phyloP scores from a whole-genome alignment of 345 rosid species.

The Populus nigra region DNA sequence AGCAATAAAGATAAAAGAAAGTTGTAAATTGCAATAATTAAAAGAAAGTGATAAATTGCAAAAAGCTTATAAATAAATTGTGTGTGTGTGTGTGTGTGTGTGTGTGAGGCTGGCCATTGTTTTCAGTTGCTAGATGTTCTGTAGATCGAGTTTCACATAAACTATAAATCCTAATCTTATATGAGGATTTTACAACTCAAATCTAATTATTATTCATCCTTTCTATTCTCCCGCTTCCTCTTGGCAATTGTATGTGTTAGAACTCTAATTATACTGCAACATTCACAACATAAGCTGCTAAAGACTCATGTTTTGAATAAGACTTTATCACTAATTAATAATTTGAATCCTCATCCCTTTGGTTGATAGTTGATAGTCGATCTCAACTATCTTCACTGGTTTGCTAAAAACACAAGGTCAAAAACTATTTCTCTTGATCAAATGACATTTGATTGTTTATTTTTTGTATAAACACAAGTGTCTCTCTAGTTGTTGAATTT shows the following conservation, averaged over 20 bases:
- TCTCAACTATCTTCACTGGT: too few species aligned
- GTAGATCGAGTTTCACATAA: background rate
- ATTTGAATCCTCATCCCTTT: background rate
- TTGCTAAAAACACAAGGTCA: background rate
- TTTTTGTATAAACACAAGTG: too few species aligned
- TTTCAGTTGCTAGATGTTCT: too few species aligned
- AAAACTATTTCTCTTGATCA: background rate
- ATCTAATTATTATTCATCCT: too few species aligned
- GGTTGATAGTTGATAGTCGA: too few species aligned
- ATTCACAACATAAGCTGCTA: background rate
- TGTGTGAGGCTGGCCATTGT: background rate
- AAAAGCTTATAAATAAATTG: too few species aligned
- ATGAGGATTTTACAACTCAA: background rate
- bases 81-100: rapidly evolving
- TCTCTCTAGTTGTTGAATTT: too few species aligned
- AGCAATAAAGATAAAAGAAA: background rate
- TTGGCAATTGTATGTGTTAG: background rate
- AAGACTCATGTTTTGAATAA: background rate
- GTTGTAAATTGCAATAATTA: background rate
- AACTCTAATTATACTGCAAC: background rate
- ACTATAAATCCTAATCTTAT: background rate
- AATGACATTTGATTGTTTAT: too few species aligned
- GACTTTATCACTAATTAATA: background rate
- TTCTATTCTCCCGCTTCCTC: background rate
- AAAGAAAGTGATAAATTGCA: background rate